phyloP scores from a whole-genome alignment of 805 yeast genomes.

The Lipomyces oligophaga region DNA sequence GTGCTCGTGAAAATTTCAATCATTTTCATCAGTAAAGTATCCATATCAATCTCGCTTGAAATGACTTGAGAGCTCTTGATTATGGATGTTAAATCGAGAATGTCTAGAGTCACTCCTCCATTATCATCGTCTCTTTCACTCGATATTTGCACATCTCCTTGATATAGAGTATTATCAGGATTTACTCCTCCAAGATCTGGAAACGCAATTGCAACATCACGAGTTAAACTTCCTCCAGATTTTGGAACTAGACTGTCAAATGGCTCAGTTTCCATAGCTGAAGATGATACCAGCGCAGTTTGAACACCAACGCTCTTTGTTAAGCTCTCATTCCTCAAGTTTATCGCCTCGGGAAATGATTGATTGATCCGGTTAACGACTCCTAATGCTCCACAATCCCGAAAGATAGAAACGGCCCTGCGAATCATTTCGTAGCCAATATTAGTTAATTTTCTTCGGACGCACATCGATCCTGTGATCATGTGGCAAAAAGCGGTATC shows the following conservation, averaged over 20 bases:
- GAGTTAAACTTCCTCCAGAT: too few species aligned
- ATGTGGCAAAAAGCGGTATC: slow-evolving; percentile 6
- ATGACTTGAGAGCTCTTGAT: slow-evolving; percentile 29
- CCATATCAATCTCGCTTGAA: slow-evolving; percentile 30
- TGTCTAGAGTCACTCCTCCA: slow-evolving; percentile 22
- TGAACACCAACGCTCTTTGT: slow-evolving; percentile 19
- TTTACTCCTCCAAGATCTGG: too few species aligned
- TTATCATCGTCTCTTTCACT: not conserved
- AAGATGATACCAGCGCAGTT: slow-evolving; percentile 3
- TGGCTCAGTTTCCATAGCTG: not conserved
- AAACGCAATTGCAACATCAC: too few species aligned
- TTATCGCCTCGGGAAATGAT: slow-evolving; percentile 4
- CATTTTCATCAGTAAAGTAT: slow-evolving; percentile 24
- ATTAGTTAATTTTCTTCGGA: slow-evolving; percentile 9
- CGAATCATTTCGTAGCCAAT: slow-evolving; percentile 9
- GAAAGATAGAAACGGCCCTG: slow-evolving; percentile 3
- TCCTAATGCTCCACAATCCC: slow-evolving; percentile 19
- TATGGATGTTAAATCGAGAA: slow-evolving; percentile 29
- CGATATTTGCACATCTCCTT: too few species aligned
- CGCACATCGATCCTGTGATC: slow-evolving; percentile 10
- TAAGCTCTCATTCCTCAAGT: not conserved
- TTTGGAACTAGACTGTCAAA: too few species aligned
- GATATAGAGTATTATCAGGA: too few species aligned
- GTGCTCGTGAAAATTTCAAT: slow-evolving; percentile 29
- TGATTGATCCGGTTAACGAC: slow-evolving; percentile 8